phyloP scores from a whole-genome alignment of 768 basidiomycete genomes.

The Lactarius hengduanensis region DNA sequence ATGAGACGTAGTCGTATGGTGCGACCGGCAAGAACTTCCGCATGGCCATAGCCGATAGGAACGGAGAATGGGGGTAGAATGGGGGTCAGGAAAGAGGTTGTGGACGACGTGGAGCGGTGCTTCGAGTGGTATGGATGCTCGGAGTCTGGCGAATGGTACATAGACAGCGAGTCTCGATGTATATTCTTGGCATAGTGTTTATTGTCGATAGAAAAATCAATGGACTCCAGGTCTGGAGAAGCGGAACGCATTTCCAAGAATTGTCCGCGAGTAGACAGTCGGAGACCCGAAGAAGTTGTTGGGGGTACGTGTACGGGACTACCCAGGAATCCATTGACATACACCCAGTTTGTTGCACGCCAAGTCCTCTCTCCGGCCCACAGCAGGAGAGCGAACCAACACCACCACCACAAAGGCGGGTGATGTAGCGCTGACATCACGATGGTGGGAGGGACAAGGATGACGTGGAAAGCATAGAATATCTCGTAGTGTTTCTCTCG shows the following conservation, averaged over 20 bases:
- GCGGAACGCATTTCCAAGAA: constrained; percentile 21
- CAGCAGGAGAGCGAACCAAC: constrained; percentile 56
- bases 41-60: constrained; percentile 66
- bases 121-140: constrained; percentile 11
- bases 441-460: constrained; percentile 62
- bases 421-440: constrained; percentile 65
- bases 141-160: constrained; percentile 8
- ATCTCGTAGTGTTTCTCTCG: constrained; percentile 55
- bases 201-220: background rate
- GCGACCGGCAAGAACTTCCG: constrained; percentile 65
- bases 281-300: background rate
- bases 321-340: constrained; percentile 56
- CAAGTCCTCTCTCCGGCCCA: constrained; percentile 65
- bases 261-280: background rate
- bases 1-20: constrained; percentile 68
- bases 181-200: background rate
- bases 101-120: constrained; percentile 6
- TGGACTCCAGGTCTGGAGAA: constrained; percentile 15
- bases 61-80: constrained; percentile 41
- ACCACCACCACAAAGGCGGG: constrained; percentile 65
- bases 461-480: constrained; percentile 65
- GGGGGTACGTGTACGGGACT: constrained; percentile 15
- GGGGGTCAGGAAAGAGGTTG: constrained; percentile 22
- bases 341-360: constrained; percentile 55
- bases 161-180: constrained; percentile 3